Evolutionary conservation across 106 monocot genomes (phyloP).

Genomic region (Dendrobium catenatum): DNA sequence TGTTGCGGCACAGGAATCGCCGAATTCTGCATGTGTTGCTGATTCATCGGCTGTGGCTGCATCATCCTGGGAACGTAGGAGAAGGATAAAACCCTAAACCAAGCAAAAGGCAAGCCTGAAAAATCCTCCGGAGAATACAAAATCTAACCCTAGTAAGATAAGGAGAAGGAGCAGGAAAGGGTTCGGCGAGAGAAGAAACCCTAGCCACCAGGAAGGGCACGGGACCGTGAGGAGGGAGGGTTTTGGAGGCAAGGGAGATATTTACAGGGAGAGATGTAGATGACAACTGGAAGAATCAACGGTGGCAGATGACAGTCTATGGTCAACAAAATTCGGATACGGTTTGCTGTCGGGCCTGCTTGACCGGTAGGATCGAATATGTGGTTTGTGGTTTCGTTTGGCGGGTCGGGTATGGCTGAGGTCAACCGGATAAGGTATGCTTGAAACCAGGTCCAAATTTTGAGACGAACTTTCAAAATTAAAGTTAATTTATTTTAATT

Average conservation of each 20-base stretch:
- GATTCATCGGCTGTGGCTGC: constrained; percentile 3
- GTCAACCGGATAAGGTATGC: background rate
- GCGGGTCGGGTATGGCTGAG: background rate
- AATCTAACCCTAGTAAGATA: background rate
- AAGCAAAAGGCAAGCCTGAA: background rate
- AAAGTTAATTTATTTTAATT: too few species aligned
- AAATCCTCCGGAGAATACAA: background rate
- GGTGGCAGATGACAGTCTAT: background rate
- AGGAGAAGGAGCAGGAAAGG: background rate
- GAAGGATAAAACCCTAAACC: background rate
- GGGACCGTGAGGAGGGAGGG: background rate
- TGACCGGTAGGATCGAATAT: background rate
- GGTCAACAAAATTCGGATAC: background rate
- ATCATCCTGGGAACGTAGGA: background rate
- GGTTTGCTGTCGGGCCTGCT: background rate
- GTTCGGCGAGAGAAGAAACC: background rate
- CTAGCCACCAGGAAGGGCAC: background rate
- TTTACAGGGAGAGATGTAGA: background rate
- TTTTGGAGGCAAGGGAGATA: background rate
- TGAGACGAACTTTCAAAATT: too few species aligned
- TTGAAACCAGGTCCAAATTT: too few species aligned
- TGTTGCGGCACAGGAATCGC: constrained; percentile 12
- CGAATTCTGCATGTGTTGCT: constrained; percentile 3
- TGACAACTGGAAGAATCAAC: constrained; percentile 3
- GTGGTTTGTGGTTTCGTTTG: background rate